phyloP scores from a whole-genome alignment of 1,139 yeast genomes.

The Debaryomyces fabryi region DNA sequence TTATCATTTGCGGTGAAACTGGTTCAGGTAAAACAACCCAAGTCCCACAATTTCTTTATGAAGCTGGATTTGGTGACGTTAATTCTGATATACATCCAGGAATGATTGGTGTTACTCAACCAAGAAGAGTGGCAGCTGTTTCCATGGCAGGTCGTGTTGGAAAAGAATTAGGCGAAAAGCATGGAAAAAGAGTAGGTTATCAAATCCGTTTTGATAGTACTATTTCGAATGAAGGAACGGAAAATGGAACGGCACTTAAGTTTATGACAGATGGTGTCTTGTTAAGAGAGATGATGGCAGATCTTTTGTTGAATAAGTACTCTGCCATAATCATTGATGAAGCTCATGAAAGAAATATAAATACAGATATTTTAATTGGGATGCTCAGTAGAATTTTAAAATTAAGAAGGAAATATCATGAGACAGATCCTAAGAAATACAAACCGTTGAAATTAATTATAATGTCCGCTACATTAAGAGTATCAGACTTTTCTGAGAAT shows the following conservation, averaged over 20 bases:
- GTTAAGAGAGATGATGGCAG: conserved; percentile 88
- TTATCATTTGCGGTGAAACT: conserved; percentile 90
- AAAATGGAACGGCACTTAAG: conserved; percentile 71
- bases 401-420: conserved; percentile 63
- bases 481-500: conserved; percentile 89
- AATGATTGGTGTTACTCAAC: conserved; percentile 95
- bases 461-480: conserved; percentile 97
- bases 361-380: conserved; percentile 94
- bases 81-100: conserved; percentile 72
- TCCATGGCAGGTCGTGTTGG: conserved; percentile 94
- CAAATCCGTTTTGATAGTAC: conserved; percentile 90
- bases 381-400: conserved; percentile 87
- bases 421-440: conserved; percentile 46
- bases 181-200: conserved; percentile 77
- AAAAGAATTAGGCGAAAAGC: conserved; percentile 73
- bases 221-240: conserved; percentile 53
- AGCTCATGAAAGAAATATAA: conserved; percentile 95
- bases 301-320: conserved; percentile 76
- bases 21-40: conserved; percentile 86
- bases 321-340: conserved; percentile 91
- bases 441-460: conserved; percentile 70
- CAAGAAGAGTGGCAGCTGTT: conserved; percentile 97
- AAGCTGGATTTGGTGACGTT: conserved; percentile 79
- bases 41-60: conserved; percentile 77
- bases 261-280: conserved; percentile 99